A percentile compares a stretch with the other conserved stretches of the same genome.
Evolutionary conservation across 2,329 filamentous ascomycete genomes (phyloP).

Genomic region (Calycina marina): DNA sequence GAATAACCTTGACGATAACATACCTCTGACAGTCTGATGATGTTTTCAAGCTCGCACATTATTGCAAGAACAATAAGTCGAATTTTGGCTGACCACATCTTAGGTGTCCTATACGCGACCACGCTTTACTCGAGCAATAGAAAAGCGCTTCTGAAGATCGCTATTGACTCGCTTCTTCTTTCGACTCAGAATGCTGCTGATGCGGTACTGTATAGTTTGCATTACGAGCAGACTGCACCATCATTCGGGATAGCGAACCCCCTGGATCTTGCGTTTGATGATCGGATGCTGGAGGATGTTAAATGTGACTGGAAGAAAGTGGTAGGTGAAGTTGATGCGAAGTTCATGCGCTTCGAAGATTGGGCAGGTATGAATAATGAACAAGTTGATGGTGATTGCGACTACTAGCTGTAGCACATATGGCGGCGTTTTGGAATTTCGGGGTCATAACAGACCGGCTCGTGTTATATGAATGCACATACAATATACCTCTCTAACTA

Average conservation of each 20-base stretch:
- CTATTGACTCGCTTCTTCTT: slow-evolving; percentile 19
- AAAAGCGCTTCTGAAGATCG: slow-evolving; percentile 8
- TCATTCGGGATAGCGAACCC: slow-evolving; percentile 11
- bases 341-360: slow-evolving; percentile 68
- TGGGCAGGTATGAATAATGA: slow-evolving; percentile 48
- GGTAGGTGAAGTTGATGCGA: slow-evolving; percentile 26
- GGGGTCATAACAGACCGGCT: too few species aligned
- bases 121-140: slow-evolving; percentile 11
- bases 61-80: slow-evolving; percentile 1
- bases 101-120: slow-evolving; percentile 24
- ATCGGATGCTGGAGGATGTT: slow-evolving; percentile 51
- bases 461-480: too few species aligned
- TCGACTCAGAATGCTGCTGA: slow-evolving; percentile 18
- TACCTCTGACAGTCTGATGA: slow-evolving; percentile 83
- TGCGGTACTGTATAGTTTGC: slow-evolving; percentile 34
- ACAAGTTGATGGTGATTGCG: slow-evolving; percentile 32
- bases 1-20: slow-evolving; percentile 78
- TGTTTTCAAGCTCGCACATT: slow-evolving; percentile 19
- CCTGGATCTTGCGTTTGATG: slow-evolving; percentile 60
- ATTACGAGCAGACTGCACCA: slow-evolving; percentile 30
- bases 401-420: too few species aligned
- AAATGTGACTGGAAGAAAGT: slow-evolving; percentile 51
- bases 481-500: too few species aligned
- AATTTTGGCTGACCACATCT: slow-evolving; percentile 11
- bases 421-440: too few species aligned